Evolutionary conservation across 768 basidiomycete genomes (phyloP), one percentile per base, ranked within the genome.

Genomic region (Hemileccinum rubropunctum): DNA sequence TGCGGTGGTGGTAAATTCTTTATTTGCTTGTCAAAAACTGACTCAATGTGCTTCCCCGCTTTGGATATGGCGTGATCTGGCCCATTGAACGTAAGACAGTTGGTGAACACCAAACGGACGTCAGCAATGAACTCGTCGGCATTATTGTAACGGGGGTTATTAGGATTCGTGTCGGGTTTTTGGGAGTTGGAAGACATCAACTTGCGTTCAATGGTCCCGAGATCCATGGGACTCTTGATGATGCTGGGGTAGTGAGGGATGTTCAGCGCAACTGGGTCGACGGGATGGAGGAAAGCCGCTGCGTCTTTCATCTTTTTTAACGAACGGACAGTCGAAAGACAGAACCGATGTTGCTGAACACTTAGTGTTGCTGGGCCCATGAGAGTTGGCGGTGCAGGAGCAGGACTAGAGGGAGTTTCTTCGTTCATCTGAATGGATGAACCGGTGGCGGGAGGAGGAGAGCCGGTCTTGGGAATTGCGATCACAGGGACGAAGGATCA

Each of bases 201-300:
- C 71, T 98, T 97, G 60, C 81, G 81, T 71, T 98, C 95, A 51
- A 98, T 82, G 38, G 95, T 97, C 3, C 83, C 78, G 40, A 99
- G 79, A 66, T 98, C 97, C 91, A 98, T 98, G 0, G 97, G 97
- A 23, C 78, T 81, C 63, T 85, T 90, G 71, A 99, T 82, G 64
- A 98, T 83, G 39, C 77, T 77, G 32, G 81, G 81, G 61, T 99
- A 99, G 66, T 95, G 92, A 9, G 93, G 95, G 53, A 91, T 82
- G 53, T 82, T 83, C 58, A 92, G 74, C 8, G 82, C 86, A 57
- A 94, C 78, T 18, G 85, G 78, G 67, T 99, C 97, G 49, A 99
- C 97, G 17, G 97, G 94, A 43, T 76, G 76, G 45, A 87, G 69
- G 72, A 99, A 99, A 1, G 93, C 84, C 2, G 66, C 62, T 0